Conservation (phyloP, 805 yeast genomes). For the Lachancea sp. region DNA sequence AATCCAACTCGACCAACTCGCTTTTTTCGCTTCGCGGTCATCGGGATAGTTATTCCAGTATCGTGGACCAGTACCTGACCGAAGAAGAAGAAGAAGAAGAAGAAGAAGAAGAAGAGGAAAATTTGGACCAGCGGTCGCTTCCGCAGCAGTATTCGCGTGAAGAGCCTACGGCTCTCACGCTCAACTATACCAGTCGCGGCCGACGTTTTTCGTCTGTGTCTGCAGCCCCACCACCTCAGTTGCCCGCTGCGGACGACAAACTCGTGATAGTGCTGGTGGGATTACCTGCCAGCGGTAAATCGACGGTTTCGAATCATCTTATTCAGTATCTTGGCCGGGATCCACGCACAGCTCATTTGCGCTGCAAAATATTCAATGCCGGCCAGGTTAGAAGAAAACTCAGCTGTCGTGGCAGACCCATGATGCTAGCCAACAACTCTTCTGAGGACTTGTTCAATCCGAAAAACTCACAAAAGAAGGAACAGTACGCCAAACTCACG, state of each 20-base stretch:
- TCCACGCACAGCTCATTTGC: slow-evolving; percentile 20
- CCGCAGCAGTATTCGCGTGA: background rate
- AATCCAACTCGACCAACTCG: slow-evolving; percentile 22
- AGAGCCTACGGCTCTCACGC: slow-evolving; percentile 10
- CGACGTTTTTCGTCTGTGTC: slow-evolving; percentile 7
- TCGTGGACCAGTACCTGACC: slow-evolving; percentile 7
- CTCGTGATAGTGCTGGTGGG: slow-evolving; percentile 69
- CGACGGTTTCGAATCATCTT: slow-evolving; percentile 62
- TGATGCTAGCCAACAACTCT: slow-evolving; percentile 27
- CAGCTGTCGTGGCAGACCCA: slow-evolving; percentile 28
- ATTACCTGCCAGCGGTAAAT: slow-evolving; percentile 71
- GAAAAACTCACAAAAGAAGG: slow-evolving; percentile 40
- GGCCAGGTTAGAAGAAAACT: slow-evolving; percentile 64
- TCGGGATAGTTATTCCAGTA: slow-evolving; percentile 16
- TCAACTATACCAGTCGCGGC: slow-evolving; percentile 10
- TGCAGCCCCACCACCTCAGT: background rate
- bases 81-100: background rate
- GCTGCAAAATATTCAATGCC: slow-evolving; percentile 56
- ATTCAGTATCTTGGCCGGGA: slow-evolving; percentile 44
- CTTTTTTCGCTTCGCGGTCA: slow-evolving; percentile 20
- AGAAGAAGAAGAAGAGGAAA: too few relatives aligned
- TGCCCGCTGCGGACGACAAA: slow-evolving; percentile 27
- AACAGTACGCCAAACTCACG: slow-evolving; percentile 48
- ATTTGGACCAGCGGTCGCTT: too few relatives aligned
- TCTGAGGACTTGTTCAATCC: slow-evolving; percentile 38